phyloP scores from a whole-genome alignment of 257 asterid species.

The Cinchona pubescens region DNA sequence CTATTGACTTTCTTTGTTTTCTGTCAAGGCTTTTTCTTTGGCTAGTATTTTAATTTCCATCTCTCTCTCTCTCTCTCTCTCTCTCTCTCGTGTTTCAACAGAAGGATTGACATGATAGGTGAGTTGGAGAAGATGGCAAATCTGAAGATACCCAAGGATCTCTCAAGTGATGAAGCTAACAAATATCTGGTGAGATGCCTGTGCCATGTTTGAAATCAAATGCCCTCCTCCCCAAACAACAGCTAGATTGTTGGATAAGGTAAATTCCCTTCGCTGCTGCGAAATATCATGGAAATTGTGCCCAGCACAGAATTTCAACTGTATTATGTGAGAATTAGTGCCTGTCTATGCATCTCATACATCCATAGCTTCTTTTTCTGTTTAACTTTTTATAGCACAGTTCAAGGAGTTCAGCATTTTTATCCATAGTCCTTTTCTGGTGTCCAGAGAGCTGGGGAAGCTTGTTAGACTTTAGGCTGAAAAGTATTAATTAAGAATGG shows the following conservation, averaged over 20 bases:
- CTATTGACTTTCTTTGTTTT: neutral
- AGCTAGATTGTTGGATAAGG: constrained; percentile 81
- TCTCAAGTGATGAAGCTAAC: constrained; percentile 72
- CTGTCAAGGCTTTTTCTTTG: neutral
- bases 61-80: too few species aligned
- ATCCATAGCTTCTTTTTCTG: neutral
- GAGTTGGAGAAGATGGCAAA: constrained; percentile 82
- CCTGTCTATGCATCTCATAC: neutral
- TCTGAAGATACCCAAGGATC: constrained; percentile 78
- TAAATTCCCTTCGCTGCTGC: constrained; percentile 20
- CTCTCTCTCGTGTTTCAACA: constrained; percentile 29
- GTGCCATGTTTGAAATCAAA: constrained; percentile 63
- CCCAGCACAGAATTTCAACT: neutral
- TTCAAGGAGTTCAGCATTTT: neutral
- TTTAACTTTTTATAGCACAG: neutral
- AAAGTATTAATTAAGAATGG: neutral
- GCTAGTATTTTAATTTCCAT: neutral
- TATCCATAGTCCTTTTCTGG: neutral
- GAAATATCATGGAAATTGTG: neutral
- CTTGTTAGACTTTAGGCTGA: neutral
- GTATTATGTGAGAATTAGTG: neutral
- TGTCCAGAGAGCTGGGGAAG: neutral
- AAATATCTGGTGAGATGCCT: constrained; percentile 68
- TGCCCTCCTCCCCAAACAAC: constrained; percentile 96
- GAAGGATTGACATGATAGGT: constrained; percentile 90